Evolutionary conservation across 306 rosid genomes (phyloP), one percentile per base, ranked within the genome.

Genomic region (Cucurbita pepo): DNA sequence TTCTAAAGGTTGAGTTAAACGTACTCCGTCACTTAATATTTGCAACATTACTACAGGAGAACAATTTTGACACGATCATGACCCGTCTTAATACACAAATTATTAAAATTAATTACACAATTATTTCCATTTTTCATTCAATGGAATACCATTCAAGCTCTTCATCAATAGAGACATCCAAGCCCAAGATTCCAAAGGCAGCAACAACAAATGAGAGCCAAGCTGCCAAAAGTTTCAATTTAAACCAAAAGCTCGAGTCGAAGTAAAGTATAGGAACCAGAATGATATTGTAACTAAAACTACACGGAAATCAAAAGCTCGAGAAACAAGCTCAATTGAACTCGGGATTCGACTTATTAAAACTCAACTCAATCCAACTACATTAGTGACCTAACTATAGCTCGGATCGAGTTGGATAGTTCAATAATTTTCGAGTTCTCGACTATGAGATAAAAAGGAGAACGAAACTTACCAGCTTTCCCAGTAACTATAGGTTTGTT

Each of bases 151-250:
- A 65, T 18, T 21, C 5, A 40, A 65, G 18, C 18, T 18, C 5
- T 7, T 65, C 34, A 7, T 66, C 72, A 66, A 13, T 45, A 66
- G n/a, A 63, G 7, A 9, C 70, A 63, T 18, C 72, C 72, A 40
- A 64, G 51, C 21, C 71, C 71, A 45, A 66, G 38, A 45, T 22
- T 66, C 72, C 72, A 66, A 43, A 66, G 72, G 56, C 72, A 66
- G 72, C 72, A 66, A 22, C 72, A 66, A 66, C 72, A 66, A 44
- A 66, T 21, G 37, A 66, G 72, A 43, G 38, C 72, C 54, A 45
- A 66, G 15, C 72, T 66, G 55, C 72, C 52, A 44, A 43, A n/a
- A 14, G 14, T 66, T 19, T 5, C 16, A 47, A 51, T 66, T 13
- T 48, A 66, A 43, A 45, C 72, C 55, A 66, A 66, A 21, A 45